Conservation (phyloP, 257 asterid genomes). For the Solanum pennellii region DNA sequence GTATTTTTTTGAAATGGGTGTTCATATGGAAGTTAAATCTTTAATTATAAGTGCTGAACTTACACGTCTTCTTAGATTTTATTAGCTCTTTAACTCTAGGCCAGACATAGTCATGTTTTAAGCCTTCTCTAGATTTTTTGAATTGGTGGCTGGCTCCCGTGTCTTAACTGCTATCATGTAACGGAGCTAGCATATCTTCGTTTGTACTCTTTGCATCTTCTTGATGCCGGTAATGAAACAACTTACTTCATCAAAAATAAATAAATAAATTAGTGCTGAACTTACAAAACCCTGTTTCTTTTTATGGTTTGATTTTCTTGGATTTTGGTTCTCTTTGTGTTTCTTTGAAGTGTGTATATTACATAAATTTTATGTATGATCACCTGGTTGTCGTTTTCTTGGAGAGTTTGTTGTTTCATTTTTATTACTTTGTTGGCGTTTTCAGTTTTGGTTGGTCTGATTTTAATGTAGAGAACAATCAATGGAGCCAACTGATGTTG, state of each 20-base stretch:
- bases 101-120: too few species aligned
- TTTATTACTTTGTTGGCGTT: background rate
- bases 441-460: background rate
- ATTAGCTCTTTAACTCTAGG: too few species aligned
- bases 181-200: too few species aligned
- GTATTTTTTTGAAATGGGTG: background rate
- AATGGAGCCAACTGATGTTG: slow-evolving; percentile 13
- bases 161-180: too few species aligned
- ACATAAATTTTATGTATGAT: background rate
- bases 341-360: background rate
- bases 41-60: background rate
- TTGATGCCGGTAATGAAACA: too few species aligned
- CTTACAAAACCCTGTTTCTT: background rate
- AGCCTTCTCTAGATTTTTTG: too few species aligned
- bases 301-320: background rate
- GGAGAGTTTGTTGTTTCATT: background rate
- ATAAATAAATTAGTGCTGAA: background rate
- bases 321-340: background rate
- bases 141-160: too few species aligned
- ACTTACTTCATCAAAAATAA: too few species aligned
- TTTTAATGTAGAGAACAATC: background rate
- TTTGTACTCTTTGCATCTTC: too few species aligned
- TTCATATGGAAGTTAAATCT: background rate
- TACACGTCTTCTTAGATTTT: too few species aligned
- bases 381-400: background rate